phyloP scores from a whole-genome alignment of 352 stramenopile genomes.

The Detonula confervacea region DNA sequence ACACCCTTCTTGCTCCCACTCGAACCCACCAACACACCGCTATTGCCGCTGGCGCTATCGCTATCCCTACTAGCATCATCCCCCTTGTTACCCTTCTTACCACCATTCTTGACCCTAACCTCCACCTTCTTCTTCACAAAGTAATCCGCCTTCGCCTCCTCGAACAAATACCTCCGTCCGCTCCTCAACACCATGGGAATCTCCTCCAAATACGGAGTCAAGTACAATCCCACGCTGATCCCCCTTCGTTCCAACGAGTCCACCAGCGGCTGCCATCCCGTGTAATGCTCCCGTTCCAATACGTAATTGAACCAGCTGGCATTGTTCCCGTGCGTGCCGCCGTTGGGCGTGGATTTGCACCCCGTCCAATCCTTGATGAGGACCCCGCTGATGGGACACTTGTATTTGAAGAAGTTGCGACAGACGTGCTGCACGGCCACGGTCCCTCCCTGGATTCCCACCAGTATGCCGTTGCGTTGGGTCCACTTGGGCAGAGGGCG shows the following conservation, averaged over 20 bases:
- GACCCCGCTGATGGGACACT: constrained; percentile 39
- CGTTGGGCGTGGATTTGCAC: constrained; percentile 1
- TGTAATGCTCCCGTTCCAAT: constrained; percentile 51
- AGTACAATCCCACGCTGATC: constrained; percentile 45
- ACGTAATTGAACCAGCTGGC: constrained; percentile 58
- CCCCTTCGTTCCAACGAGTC: constrained; percentile 35
- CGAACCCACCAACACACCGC: too few species aligned
- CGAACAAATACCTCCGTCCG: constrained; percentile 53
- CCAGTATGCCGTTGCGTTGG: constrained; percentile 50
- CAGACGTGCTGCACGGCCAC: constrained; percentile 24
- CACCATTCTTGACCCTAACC: background rate
- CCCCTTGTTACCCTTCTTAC: background rate
- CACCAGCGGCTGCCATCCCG: constrained; percentile 40
- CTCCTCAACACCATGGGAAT: constrained; percentile 47
- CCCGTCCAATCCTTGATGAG: constrained; percentile 57
- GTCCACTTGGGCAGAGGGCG: constrained; percentile 47
- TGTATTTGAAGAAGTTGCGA: constrained; percentile 13
- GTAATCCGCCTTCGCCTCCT: constrained; percentile 28
- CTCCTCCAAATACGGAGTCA: constrained; percentile 53
- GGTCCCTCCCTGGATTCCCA: constrained; percentile 46
- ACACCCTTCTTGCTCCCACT: constrained; percentile 8
- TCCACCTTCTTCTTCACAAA: constrained; percentile 35
- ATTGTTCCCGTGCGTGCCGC: constrained; percentile 1
- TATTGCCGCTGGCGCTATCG: background rate
- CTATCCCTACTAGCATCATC: background rate